Conservation (phyloP, 352 stramenopile species). For the Globisporangium splendens region DNA sequence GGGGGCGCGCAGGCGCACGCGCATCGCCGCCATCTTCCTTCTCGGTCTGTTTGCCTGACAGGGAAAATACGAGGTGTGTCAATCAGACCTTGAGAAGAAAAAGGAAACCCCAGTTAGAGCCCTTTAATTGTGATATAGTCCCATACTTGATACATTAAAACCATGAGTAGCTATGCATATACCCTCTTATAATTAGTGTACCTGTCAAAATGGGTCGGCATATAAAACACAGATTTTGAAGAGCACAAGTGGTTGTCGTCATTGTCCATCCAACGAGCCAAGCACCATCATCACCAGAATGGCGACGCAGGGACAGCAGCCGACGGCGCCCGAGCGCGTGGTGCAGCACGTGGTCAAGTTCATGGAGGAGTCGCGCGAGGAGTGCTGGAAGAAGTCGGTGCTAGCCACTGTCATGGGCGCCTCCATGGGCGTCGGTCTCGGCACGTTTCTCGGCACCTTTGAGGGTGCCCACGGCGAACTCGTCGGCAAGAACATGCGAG, state of each 20-base stretch:
- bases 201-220: too few relatives aligned
- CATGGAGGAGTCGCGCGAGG: conserved; percentile 73
- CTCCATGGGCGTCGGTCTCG: conserved; percentile 76
- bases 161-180: not conserved
- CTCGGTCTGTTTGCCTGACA: not conserved
- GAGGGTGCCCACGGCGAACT: conserved; percentile 84
- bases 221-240: not conserved
- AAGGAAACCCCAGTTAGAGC: not conserved
- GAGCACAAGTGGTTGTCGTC: not conserved
- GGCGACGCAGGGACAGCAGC: conserved; percentile 14
- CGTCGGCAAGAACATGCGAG: conserved; percentile 79
- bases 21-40: conserved; percentile 27
- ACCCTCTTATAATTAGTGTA: not conserved
- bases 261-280: not conserved
- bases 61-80: not conserved
- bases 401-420: conserved; percentile 67
- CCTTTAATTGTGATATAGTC: not conserved
- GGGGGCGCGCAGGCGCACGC: conserved; percentile 60
- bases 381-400: conserved; percentile 83
- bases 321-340: conserved; percentile 32
- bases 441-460: conserved; percentile 86
- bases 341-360: conserved; percentile 62
- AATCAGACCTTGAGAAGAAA: not conserved
- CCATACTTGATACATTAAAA: not conserved
- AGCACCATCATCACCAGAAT: conserved; percentile 8